A percentile compares a stretch with the other conserved stretches of the same genome.
phyloP scores from a whole-genome alignment of 768 basidiomycete genomes.

The Calvatia gigantea region DNA sequence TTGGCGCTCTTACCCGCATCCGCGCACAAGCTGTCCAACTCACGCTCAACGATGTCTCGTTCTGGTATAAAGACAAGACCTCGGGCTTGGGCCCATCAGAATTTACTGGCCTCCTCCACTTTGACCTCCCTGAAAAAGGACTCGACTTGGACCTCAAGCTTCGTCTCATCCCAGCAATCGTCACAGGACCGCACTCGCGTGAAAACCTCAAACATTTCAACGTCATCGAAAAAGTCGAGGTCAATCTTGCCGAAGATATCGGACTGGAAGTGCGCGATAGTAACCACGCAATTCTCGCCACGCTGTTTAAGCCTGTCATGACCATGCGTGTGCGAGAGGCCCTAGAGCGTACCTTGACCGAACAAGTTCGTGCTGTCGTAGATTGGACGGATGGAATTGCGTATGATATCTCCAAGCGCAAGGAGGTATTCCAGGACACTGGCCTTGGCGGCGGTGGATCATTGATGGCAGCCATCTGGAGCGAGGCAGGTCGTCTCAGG shows the following conservation, averaged over 20 bases:
- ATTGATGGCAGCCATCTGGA: conserved; percentile 62
- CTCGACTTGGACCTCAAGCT: conserved; percentile 67
- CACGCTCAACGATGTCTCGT: conserved; percentile 60
- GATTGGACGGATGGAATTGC: conserved; percentile 54
- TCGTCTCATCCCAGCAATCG: conserved; percentile 53
- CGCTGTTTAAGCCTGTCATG: conserved; percentile 63
- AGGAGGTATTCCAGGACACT: conserved; percentile 63
- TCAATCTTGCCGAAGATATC: conserved; percentile 55
- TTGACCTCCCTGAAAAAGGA: conserved; percentile 63
- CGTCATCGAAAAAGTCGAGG: conserved; percentile 51
- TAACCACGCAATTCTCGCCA: conserved; percentile 60
- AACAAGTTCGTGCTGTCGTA: conserved; percentile 48
- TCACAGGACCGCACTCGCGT: conserved; percentile 38
- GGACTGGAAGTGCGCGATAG: conserved; percentile 51
- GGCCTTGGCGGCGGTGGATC: conserved; percentile 49
- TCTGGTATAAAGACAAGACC: conserved; percentile 67
- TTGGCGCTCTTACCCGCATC: conserved; percentile 66
- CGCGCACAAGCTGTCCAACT: conserved; percentile 65
- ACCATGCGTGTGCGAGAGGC: conserved; percentile 54
- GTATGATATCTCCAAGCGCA: conserved; percentile 55
- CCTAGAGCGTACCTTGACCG: conserved; percentile 53
- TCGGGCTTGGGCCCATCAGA: conserved; percentile 50
- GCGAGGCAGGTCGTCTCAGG: conserved; percentile 59
- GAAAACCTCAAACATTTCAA: conserved; percentile 46
- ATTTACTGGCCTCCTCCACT: conserved; percentile 58